Evolutionary conservation across 345 rosid genomes (phyloP), one percentile per base, ranked within the genome.

Genomic region (Citrus mangshanensis): DNA sequence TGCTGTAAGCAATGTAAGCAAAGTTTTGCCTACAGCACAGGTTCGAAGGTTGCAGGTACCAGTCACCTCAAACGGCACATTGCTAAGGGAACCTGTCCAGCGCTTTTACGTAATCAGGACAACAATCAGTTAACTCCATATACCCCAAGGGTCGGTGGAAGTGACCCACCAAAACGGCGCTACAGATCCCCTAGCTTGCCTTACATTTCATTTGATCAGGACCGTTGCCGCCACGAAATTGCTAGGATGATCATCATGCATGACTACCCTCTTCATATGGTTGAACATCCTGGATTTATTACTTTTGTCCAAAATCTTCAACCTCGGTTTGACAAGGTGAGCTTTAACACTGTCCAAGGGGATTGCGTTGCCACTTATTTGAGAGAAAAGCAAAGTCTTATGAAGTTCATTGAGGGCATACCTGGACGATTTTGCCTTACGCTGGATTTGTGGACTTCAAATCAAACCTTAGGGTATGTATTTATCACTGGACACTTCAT

Each of bases 21-120:
- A 85, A 95, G 96, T 81, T 95, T 95, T 87, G 98, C 98, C n/a
- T 95, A 95, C 72, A 93, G 99, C 85, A 92, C 91, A 2, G 99
- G 99, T 72, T 83, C 92, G 1, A 93, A 95, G 82, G 99, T 95
- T 6, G 97, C 98, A 71, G 98, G 99, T 19, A 95, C 99, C 54
- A 93, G 98, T 81, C 99, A 93, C 83, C 97, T 93, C 58, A 93
- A 95, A 70, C 97, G 99, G 35, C 96, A 93, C 83, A 91, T 95
- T 72, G 95, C 91, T 7, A 95, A 92, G 80, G 99, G 98, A 71
- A 88, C 95, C 51, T 95, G 99, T 80, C 89, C 88, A 49, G 92
- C 95, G 25, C 87, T 92, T 58, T 49, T 76, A 27, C 94, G 92
- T 27, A 77, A 77, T 51, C 88, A 83, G 30, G 90, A 87, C 34